These are phyloP conservation scores for Neofusicoccum ribis DNA, from an alignment of 2,329 filamentous ascomycete species.

Conservation along the genomic window DNA sequence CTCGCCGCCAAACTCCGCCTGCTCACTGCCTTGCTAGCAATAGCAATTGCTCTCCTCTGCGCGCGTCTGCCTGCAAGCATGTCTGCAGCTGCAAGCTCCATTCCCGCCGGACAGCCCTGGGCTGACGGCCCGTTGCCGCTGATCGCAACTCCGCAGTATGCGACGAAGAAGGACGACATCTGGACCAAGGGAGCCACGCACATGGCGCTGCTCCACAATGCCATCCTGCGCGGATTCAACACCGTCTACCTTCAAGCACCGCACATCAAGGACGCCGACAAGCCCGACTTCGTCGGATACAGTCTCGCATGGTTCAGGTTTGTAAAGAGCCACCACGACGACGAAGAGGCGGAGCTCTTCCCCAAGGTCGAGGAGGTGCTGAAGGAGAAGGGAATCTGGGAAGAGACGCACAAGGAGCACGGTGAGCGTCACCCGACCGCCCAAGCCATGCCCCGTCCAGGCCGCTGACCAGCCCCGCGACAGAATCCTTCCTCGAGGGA, in stretches of 20 bases:
- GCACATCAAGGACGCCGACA: constrained; percentile 31
- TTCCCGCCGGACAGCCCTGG: constrained; percentile 27
- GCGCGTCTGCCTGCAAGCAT: constrained; percentile 7
- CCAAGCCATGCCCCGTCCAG: not conserved
- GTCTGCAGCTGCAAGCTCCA: not conserved
- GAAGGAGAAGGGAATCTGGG: constrained; percentile 31
- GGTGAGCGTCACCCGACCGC: constrained; percentile 22
- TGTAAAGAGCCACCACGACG: constrained; percentile 39
- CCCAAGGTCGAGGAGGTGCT: constrained; percentile 35
- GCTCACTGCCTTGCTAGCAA: not conserved
- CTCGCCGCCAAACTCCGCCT: not conserved
- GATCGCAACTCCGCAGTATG: constrained; percentile 32
- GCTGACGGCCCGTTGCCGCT: constrained; percentile 33
- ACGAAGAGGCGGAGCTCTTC: constrained; percentile 39
- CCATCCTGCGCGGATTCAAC: constrained; percentile 43
- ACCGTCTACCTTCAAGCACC: constrained; percentile 42
- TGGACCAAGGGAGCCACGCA: constrained; percentile 38
- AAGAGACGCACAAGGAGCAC: constrained; percentile 36
- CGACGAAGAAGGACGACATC: constrained; percentile 34
- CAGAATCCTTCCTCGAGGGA: constrained; percentile 33
- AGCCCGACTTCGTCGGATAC: constrained; percentile 39
- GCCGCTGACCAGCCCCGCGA: not conserved
- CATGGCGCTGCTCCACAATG: constrained; percentile 43
- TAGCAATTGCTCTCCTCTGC: constrained; percentile 8
- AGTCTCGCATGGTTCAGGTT: constrained; percentile 35